A percentile compares a stretch with the other conserved stretches of the same genome.
Conservation (phyloP, 352 stramenopile genomes). For the Pythium volutum region DNA sequence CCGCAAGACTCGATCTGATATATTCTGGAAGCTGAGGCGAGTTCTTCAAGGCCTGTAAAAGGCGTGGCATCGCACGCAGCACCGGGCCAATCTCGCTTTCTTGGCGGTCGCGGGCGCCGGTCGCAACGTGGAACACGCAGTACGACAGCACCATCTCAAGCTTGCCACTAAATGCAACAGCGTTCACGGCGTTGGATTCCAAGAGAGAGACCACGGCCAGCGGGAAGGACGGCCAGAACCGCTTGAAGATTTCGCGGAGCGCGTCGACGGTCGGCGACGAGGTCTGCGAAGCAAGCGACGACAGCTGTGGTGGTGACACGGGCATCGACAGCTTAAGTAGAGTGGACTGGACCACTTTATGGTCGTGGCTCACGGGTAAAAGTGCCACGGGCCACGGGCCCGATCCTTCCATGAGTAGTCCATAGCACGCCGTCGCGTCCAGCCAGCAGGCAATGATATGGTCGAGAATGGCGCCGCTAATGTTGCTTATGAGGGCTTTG, state of each 20-base stretch:
- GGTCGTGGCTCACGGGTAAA: slow-evolving; percentile 14
- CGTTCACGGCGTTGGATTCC: slow-evolving; percentile 11
- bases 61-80: slow-evolving; percentile 21
- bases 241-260: slow-evolving; percentile 40
- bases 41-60: slow-evolving; percentile 6
- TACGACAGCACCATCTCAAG: slow-evolving; percentile 19
- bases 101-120: slow-evolving; percentile 21
- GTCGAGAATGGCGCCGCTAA: slow-evolving; percentile 24
- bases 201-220: slow-evolving; percentile 35
- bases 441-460: slow-evolving; percentile 19
- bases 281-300: slow-evolving; percentile 13
- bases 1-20: slow-evolving; percentile 8
- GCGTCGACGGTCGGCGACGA: slow-evolving; percentile 16
- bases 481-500: slow-evolving; percentile 52
- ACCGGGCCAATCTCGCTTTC: slow-evolving; percentile 24
- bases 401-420: slow-evolving; percentile 22
- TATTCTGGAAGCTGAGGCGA: slow-evolving; percentile 10
- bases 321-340: slow-evolving; percentile 25
- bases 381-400: slow-evolving; percentile 19
- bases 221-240: slow-evolving; percentile 55
- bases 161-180: background rate
- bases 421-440: slow-evolving; percentile 24
- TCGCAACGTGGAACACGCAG: slow-evolving; percentile 22
- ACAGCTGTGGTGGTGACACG: slow-evolving; percentile 15
- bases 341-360: slow-evolving; percentile 19